Base-by-base conservation (phyloP, 495 filamentous ascomycete species). In the Baudoinia panamericana region DNA sequence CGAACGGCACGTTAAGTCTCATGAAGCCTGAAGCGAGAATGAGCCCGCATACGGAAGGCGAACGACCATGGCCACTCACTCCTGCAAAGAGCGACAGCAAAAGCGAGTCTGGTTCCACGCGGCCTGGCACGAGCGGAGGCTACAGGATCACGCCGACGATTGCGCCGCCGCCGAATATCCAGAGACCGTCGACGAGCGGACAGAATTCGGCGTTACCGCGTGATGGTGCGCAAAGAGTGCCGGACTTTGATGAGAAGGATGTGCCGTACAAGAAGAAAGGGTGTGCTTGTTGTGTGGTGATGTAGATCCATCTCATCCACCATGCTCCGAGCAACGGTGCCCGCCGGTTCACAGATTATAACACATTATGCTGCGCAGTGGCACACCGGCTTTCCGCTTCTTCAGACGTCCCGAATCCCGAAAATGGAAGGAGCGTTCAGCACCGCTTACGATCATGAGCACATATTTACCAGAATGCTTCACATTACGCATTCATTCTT, bases 141-240 rank as follows among this genome's bases (percentile, higher is more conserved):
- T 63, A 59, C 30, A 63, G 56, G 29, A 53, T 57, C 22, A 63
- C 53, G 34, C 60, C 60, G 2, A 58, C 53, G 8, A 56, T 62
- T 35, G 41, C 50, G 7, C 36, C 46, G 23, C 32, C 55, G 52
- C 46, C 56, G 37, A 6, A 47, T 27, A 27, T 44, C 33, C n/a
- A 49, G 32, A 13, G 32, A 9, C 10, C 47, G 18, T 19, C 39
- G 36, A 13, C 41, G 30, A n/a, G 39, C 12, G 23, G 31, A 19
- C 3, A 13, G 28, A 16, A 12, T 12, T 3, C 28, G 10, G 31
- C 5, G 31, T 5, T 19, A 10, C 5, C 10, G 9, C 3, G 10
- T 5, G 16, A 3, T 8, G 16, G 6, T 1, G 42, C 46, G 2
- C 46, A 43, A 3, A 43, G 55, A n/a, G n/a, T 61, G 17, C 58